Conservation (phyloP, 352 stramenopile species). For the Phytopythium cucurbitacearum region DNA sequence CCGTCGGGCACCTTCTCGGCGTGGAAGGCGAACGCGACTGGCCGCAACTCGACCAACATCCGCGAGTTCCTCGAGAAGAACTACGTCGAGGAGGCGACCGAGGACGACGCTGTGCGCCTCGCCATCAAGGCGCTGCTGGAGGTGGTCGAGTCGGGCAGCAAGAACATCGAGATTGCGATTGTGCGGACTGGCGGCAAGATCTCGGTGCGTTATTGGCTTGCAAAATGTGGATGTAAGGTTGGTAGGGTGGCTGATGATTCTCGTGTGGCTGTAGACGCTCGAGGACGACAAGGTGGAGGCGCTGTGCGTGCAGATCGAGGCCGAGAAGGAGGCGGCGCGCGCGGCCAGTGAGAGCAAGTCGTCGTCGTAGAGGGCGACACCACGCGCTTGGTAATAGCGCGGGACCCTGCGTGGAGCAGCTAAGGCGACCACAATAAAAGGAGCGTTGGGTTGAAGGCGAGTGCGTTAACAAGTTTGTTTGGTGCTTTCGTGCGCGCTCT, state of each 20-base stretch:
- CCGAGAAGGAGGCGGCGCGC: constrained; percentile 79
- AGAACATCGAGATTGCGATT: constrained; percentile 99
- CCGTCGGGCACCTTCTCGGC: constrained; percentile 96
- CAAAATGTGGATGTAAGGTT: too few species aligned
- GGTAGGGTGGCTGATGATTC: background rate
- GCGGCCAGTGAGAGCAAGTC: constrained; percentile 75
- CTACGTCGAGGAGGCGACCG: constrained; percentile 90
- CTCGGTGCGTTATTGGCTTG: constrained; percentile 35
- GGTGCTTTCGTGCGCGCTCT: too few species aligned
- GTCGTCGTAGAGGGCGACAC: constrained; percentile 27
- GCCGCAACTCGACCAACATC: constrained; percentile 96
- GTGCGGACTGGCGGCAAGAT: constrained; percentile 75
- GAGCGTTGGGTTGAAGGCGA: too few species aligned
- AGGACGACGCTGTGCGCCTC: constrained; percentile 90
- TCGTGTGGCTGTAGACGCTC: constrained; percentile 32
- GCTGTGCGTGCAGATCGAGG: constrained; percentile 76
- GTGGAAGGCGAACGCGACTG: constrained; percentile 98
- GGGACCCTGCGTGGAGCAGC: too few species aligned
- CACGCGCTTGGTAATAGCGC: too few species aligned
- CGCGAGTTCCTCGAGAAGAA: constrained; percentile 99
- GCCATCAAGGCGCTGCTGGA: constrained; percentile 96
- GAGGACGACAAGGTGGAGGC: constrained; percentile 77
- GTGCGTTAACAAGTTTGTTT: too few species aligned
- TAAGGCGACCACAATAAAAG: too few species aligned
- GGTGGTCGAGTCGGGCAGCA: constrained; percentile 97